Evolutionary conservation across 306 rosid genomes (phyloP).

Genomic region (Begonia peltatifolia): DNA sequence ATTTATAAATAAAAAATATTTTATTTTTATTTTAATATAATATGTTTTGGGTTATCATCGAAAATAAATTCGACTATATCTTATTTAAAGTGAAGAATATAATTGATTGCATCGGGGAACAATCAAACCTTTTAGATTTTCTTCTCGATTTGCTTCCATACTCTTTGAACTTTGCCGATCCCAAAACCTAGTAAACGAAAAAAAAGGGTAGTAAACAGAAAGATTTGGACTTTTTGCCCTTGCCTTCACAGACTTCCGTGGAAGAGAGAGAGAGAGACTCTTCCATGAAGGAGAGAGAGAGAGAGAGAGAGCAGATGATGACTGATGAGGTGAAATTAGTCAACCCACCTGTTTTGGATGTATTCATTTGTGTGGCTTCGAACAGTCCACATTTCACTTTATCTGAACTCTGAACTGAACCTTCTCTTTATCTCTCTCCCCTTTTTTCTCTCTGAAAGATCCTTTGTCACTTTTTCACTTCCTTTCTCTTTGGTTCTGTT

Average conservation of each 20-base stretch:
- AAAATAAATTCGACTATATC: no score
- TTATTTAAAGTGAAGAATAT: no score
- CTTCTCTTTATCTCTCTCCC: not conserved
- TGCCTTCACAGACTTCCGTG: slow-evolving; percentile 14
- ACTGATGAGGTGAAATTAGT: slow-evolving; percentile 12
- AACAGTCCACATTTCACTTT: slow-evolving; percentile 65
- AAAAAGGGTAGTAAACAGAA: not conserved
- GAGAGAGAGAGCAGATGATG: slow-evolving; percentile 9
- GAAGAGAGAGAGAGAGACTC: not conserved
- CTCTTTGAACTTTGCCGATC: no score
- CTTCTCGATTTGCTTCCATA: no score
- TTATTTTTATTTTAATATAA: no score
- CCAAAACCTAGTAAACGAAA: not conserved
- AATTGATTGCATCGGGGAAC: no score
- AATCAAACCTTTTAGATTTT: no score
- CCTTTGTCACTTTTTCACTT: no score
- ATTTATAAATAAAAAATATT: no score
- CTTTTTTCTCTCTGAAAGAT: not conserved
- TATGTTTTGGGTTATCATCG: no score
- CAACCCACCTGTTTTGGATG: slow-evolving; percentile 84
- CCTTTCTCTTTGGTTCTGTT: not conserved
- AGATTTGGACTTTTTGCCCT: not conserved
- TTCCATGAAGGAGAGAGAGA: not conserved
- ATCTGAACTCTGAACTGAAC: slow-evolving; percentile 14
- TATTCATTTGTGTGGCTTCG: slow-evolving; percentile 77